phyloP scores from a whole-genome alignment of 1,284 basidiomycete species.

The Fomitopsis betulina region DNA sequence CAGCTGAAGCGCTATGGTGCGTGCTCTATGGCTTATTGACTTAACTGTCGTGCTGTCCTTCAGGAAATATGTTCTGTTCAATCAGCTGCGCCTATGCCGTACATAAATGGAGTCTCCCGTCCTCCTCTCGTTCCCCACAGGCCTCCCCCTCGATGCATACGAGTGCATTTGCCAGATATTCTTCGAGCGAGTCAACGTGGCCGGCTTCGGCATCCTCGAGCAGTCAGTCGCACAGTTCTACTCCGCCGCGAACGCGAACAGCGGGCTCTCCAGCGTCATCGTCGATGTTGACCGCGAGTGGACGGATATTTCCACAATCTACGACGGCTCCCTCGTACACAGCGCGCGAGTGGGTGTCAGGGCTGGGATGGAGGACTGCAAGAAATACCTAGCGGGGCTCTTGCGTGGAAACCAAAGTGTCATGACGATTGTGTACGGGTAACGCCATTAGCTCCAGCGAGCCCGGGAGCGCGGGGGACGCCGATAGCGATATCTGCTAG shows the following conservation, averaged over 20 bases:
- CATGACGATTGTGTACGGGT: too few relatives aligned
- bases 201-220: conserved; percentile 81
- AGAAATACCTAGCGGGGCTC: conserved; percentile 70
- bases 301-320: conserved; percentile 77
- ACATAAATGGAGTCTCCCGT: conserved; percentile 86
- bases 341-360: conserved; percentile 54
- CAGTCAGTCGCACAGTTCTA: conserved; percentile 84
- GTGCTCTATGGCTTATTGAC: conserved; percentile 21
- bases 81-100: conserved; percentile 70
- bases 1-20: conserved; percentile 89
- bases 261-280: conserved; percentile 74
- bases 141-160: conserved; percentile 68
- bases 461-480: too few relatives aligned
- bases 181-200: conserved; percentile 92
- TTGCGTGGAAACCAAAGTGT: conserved; percentile 64
- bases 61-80: conserved; percentile 86
- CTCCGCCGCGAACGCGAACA: conserved; percentile 48
- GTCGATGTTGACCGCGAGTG: conserved; percentile 80
- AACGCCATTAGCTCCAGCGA: too few relatives aligned
- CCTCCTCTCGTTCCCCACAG: conserved; percentile 68
- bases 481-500: too few relatives aligned
- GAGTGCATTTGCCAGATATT: conserved; percentile 84
- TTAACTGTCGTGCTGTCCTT: background rate
- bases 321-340: conserved; percentile 72
- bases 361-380: conserved; percentile 74